phyloP scores from a whole-genome alignment of 345 rosid genomes.

The Salix caprea region DNA sequence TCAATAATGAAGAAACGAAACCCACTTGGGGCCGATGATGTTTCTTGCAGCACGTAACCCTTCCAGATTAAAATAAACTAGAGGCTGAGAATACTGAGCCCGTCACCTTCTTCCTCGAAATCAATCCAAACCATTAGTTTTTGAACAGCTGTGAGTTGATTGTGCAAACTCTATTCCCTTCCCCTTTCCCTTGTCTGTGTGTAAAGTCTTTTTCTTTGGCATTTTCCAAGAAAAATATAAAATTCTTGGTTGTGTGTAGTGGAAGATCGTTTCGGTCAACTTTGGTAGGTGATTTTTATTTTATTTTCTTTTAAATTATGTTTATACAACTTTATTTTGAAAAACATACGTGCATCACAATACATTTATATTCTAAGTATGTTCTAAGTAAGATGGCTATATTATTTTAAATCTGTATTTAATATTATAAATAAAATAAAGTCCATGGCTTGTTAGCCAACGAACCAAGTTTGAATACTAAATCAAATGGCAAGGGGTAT shows the following conservation, averaged over 20 bases:
- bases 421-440: no score
- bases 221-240: no score
- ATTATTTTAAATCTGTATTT: no score
- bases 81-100: slow-evolving; percentile 6
- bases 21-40: not conserved
- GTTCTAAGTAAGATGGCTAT: no score
- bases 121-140: not conserved
- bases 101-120: not conserved
- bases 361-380: no score
- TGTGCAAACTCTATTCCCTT: not conserved
- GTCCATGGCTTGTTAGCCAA: not conserved
- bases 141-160: not conserved
- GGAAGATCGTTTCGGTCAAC: no score
- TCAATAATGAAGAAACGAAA: not conserved
- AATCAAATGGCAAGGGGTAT: no score
- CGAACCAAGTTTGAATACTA: not conserved
- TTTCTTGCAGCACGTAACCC: not conserved
- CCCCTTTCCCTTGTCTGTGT: not conserved
- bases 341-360: no score
- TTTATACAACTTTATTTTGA: no score
- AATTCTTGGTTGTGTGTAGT: no score
- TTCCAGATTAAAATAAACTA: not conserved
- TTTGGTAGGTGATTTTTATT: no score
- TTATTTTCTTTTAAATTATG: no score
- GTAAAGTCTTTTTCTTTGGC: not conserved